Percentiles rank a stretch among this genome's conserved stretches.
These are phyloP conservation scores for Cucurbita pepo DNA, from an alignment of 306 rosid genomes.

Conservation along the genomic window DNA sequence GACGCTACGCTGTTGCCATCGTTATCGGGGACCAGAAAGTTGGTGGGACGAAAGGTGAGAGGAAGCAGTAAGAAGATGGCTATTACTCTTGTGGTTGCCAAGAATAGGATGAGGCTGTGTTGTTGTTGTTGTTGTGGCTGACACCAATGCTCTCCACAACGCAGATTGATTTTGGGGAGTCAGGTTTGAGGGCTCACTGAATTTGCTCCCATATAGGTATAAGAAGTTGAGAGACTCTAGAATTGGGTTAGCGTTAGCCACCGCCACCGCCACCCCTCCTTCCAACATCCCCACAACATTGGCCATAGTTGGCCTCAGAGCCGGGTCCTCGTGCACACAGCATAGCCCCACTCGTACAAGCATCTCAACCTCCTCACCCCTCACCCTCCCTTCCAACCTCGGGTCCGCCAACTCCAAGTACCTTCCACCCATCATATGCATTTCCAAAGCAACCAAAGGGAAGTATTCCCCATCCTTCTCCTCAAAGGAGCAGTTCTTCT, in stretches of 20 bases:
- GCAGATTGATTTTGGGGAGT: constrained; percentile 9
- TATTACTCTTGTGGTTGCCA: neutral
- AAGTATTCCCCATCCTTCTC: constrained; percentile 25
- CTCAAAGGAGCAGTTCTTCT: constrained; percentile 51
- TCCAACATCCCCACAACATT: constrained; percentile 69
- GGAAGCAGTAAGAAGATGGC: constrained; percentile 9
- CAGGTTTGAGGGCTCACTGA: constrained; percentile 48
- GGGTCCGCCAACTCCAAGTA: constrained; percentile 62
- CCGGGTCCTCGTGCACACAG: constrained; percentile 79
- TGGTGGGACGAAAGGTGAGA: constrained; percentile 64
- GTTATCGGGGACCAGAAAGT: constrained; percentile 76
- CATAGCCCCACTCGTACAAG: constrained; percentile 55
- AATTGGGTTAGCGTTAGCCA: constrained; percentile 38
- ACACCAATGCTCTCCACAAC: neutral
- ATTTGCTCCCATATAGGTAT: constrained; percentile 59
- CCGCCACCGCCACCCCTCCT: constrained; percentile 42
- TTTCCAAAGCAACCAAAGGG: constrained; percentile 64
- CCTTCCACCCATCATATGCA: constrained; percentile 48
- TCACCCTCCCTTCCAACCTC: constrained; percentile 52
- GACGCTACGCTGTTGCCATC: too few species aligned
- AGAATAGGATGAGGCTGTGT: neutral
- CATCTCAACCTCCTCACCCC: constrained; percentile 48
- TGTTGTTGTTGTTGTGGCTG: neutral
- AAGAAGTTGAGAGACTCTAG: constrained; percentile 60
- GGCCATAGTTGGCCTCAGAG: constrained; percentile 66